A percentile compares a stretch with the other conserved stretches of the same genome.
Conservation (phyloP, 768 basidiomycete genomes). For the Ramaria rubella region DNA sequence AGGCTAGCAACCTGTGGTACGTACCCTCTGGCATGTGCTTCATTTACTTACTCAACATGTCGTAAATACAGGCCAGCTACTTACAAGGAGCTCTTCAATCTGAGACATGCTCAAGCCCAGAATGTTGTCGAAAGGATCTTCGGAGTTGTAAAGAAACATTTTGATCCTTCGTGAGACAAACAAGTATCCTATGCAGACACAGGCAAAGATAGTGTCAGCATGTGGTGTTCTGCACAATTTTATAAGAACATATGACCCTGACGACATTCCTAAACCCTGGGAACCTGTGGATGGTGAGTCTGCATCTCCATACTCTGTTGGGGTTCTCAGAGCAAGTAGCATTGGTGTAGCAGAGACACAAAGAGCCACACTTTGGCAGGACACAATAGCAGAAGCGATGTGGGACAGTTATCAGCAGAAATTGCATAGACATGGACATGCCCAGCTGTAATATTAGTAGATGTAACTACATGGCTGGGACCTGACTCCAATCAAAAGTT, state of each 20-base stretch:
- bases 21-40: background rate
- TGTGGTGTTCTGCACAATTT: too few species aligned
- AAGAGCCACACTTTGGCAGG: constrained; percentile 10
- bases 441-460: background rate
- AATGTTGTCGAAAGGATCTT: constrained; percentile 24
- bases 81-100: constrained; percentile 22
- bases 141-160: constrained; percentile 18
- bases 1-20: background rate
- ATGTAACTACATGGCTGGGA: background rate
- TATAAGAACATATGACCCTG: constrained; percentile 17
- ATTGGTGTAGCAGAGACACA: constrained; percentile 12
- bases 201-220: constrained; percentile 21
- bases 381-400: constrained; percentile 9
- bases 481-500: background rate
- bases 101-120: constrained; percentile 17
- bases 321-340: background rate
- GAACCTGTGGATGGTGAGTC: background rate
- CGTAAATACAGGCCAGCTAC: constrained; percentile 15
- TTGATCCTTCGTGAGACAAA: constrained; percentile 9
- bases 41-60: background rate
- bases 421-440: background rate
- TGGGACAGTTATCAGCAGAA: background rate
- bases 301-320: background rate
- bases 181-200: constrained; percentile 14
- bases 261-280: constrained; percentile 8